phyloP scores from a whole-genome alignment of 1,284 basidiomycete genomes.

The Tausonia pullulans region DNA sequence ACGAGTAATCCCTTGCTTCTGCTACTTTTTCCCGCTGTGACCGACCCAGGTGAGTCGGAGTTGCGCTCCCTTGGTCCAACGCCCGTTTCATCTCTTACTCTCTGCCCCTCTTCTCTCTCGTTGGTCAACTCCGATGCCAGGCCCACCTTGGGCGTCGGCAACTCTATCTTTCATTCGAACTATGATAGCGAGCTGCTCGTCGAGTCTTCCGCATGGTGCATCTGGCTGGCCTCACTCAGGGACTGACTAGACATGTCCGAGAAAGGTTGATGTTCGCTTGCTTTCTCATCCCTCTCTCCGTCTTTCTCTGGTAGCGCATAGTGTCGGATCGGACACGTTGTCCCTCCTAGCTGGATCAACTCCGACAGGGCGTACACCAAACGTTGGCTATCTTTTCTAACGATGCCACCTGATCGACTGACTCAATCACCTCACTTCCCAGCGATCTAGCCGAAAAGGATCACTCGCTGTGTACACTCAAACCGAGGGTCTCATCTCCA shows the following conservation, averaged over 20 bases:
- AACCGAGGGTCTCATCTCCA: too few relatives aligned
- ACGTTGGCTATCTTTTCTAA: too few relatives aligned
- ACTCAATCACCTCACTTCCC: background rate
- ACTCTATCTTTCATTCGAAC: constrained; percentile 52
- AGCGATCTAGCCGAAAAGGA: too few relatives aligned
- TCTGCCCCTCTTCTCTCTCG: background rate
- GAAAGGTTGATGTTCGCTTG: constrained; percentile 24
- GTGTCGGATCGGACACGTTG: too few relatives aligned
- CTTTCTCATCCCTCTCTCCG: too few relatives aligned
- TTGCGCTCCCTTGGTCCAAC: constrained; percentile 37
- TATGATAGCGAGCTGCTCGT: constrained; percentile 24
- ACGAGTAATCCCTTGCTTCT: too few relatives aligned
- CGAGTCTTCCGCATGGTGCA: constrained; percentile 27
- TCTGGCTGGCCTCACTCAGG: constrained; percentile 30
- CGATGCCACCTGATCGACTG: background rate
- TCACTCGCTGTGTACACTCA: too few relatives aligned
- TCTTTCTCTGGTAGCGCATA: too few relatives aligned
- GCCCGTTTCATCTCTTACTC: background rate
- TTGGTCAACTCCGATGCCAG: constrained; percentile 40
- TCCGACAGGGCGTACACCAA: too few relatives aligned
- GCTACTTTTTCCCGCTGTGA: constrained; percentile 54
- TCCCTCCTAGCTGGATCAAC: too few relatives aligned
- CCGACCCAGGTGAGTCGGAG: constrained; percentile 63
- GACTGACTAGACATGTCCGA: constrained; percentile 51
- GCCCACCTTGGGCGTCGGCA: too few relatives aligned